Evolutionary conservation across 2,329 filamentous ascomycete genomes (phyloP).

Genomic region (Alternaria tenuissima): DNA sequence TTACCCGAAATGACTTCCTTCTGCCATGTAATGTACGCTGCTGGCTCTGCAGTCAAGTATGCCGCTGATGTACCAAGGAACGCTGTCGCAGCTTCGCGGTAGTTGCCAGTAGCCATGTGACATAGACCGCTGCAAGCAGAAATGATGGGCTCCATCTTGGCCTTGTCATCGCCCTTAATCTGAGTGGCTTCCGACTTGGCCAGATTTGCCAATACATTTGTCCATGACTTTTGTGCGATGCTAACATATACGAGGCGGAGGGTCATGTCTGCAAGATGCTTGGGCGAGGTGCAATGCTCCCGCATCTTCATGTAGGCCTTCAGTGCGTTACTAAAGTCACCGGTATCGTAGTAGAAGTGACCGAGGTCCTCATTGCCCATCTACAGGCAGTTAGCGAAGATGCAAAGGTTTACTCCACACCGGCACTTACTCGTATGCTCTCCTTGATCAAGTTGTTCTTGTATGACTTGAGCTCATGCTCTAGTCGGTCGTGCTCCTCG

Average conservation of each 20-base stretch:
- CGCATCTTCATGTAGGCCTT: slow-evolving; percentile 88
- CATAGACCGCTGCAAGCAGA: slow-evolving; percentile 68
- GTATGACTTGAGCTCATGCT: slow-evolving; percentile 86
- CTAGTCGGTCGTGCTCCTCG: slow-evolving; percentile 76
- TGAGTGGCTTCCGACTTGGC: slow-evolving; percentile 63
- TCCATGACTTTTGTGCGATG: slow-evolving; percentile 81
- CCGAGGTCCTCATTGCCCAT: slow-evolving; percentile 96
- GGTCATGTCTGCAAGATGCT: slow-evolving; percentile 83
- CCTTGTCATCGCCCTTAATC: slow-evolving; percentile 65
- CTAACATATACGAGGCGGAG: slow-evolving; percentile 79
- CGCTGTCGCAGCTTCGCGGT: slow-evolving; percentile 71
- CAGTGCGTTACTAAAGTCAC: slow-evolving; percentile 74
- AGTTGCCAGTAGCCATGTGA: slow-evolving; percentile 65
- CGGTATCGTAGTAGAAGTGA: slow-evolving; percentile 79
- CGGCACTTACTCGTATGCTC: slow-evolving; percentile 78
- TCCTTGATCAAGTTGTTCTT: slow-evolving; percentile 98
- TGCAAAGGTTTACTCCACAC: neutral
- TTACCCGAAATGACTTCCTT: slow-evolving; percentile 80
- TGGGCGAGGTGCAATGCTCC: slow-evolving; percentile 83
- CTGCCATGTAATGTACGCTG: slow-evolving; percentile 64
- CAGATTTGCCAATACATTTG: slow-evolving; percentile 69
- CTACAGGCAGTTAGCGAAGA: slow-evolving; percentile 55
- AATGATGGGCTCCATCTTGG: slow-evolving; percentile 71
- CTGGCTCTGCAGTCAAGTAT: slow-evolving; percentile 52
- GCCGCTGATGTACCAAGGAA: slow-evolving; percentile 72